These are phyloP conservation scores for Orbilia ellipsospora DNA, from an alignment of 2,329 filamentous ascomycete genomes.

Conservation along the genomic window DNA sequence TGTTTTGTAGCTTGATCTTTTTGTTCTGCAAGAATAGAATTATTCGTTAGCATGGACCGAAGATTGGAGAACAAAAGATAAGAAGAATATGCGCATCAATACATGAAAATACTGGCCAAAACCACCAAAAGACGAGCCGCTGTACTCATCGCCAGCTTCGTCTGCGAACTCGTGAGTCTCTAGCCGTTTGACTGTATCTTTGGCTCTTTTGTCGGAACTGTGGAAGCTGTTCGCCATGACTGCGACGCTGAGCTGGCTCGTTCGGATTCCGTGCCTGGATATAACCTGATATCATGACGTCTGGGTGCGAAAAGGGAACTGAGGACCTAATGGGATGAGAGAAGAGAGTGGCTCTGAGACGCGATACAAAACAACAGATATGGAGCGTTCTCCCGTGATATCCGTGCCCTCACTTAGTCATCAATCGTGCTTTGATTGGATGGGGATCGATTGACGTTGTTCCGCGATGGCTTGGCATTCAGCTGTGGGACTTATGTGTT, in stretches of 20 bases:
- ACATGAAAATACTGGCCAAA: constrained; percentile 79
- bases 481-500: constrained; percentile 10
- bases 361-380: not conserved
- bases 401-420: constrained; percentile 11
- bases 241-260: constrained; percentile 1
- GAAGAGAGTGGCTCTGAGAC: constrained; percentile 5
- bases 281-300: no score
- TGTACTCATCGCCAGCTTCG: constrained; percentile 73
- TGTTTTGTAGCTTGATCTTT: constrained; percentile 96
- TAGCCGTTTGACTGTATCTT: constrained; percentile 55
- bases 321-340: not conserved
- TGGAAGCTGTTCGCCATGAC: constrained; percentile 56
- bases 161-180: constrained; percentile 55
- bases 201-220: constrained; percentile 56
- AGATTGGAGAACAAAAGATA: not conserved
- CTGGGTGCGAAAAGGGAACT: constrained; percentile 1
- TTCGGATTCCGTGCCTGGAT: no score
- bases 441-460: constrained; percentile 29
- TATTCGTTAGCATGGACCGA: not conserved
- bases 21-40: constrained; percentile 76
- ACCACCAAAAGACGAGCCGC: constrained; percentile 84
- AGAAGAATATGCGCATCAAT: not conserved
- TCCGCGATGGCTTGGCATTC: constrained; percentile 4
- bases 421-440: no score
- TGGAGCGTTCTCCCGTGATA: constrained; percentile 44